Evolutionary conservation across 2,329 filamentous ascomycete genomes (phyloP).

Genomic region (Harringtonia lauricola): DNA sequence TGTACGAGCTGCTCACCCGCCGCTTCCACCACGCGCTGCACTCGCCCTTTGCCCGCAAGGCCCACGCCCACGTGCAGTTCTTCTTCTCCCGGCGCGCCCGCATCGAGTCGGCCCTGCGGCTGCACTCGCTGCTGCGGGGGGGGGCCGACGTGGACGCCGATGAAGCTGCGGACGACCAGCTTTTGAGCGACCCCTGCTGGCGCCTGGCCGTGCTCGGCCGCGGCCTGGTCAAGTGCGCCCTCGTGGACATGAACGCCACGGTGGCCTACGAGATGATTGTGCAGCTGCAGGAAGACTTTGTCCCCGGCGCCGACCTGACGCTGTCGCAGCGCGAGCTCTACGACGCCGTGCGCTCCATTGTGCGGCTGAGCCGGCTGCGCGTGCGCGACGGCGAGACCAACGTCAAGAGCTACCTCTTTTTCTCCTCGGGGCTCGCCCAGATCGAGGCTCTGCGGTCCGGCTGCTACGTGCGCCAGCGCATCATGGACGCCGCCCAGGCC

Average conservation of each 20-base stretch:
- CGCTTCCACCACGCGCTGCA: slow-evolving; percentile 14
- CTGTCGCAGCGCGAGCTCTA: slow-evolving; percentile 12
- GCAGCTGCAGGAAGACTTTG: slow-evolving; percentile 12
- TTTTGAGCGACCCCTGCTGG: slow-evolving; percentile 3
- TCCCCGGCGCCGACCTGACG: slow-evolving; percentile 8
- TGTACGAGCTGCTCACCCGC: slow-evolving; percentile 12
- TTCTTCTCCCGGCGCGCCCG: slow-evolving; percentile 13
- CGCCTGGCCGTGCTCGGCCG: slow-evolving; percentile 10
- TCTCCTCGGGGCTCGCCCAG: slow-evolving; percentile 9
- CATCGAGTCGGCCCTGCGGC: slow-evolving; percentile 10
- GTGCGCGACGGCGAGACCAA: slow-evolving; percentile 13
- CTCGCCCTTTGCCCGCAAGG: slow-evolving; percentile 12
- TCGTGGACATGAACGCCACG: slow-evolving; percentile 10
- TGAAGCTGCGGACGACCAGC: not conserved
- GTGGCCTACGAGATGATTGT: slow-evolving; percentile 9
- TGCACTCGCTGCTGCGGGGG: slow-evolving; percentile 6
- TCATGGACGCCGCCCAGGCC: slow-evolving; percentile 2
- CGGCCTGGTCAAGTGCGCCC: slow-evolving; percentile 12
- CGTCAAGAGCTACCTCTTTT: slow-evolving; percentile 11
- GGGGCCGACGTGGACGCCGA: not conserved
- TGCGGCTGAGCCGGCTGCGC: slow-evolving; percentile 5
- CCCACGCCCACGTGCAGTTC: slow-evolving; percentile 9
- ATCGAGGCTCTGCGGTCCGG: slow-evolving; percentile 10
- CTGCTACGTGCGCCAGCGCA: slow-evolving; percentile 1
- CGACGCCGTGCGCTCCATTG: slow-evolving; percentile 3